A percentile compares a stretch with the other conserved stretches of the same genome.
phyloP scores from a whole-genome alignment of 2,329 filamentous ascomycete species.

The Penicillium sp. region DNA sequence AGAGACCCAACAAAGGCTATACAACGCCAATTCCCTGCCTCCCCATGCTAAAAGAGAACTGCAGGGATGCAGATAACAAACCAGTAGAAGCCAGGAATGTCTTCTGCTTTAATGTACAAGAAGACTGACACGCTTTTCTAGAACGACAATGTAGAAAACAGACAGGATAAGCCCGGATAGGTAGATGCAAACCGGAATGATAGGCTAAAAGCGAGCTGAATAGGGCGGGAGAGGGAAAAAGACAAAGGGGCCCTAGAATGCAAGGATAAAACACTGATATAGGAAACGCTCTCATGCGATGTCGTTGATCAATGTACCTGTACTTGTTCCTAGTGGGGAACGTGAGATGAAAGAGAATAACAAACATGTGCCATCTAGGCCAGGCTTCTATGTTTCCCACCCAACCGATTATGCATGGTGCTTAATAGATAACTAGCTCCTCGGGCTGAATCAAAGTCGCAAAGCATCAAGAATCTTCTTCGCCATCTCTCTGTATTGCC shows the following conservation, averaged over 20 bases:
- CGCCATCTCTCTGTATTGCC: slow-evolving; percentile 99
- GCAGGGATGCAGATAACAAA: not conserved
- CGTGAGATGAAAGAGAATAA: not conserved
- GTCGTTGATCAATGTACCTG: slow-evolving; percentile 17
- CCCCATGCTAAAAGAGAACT: not conserved
- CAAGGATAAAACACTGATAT: slow-evolving; percentile 18
- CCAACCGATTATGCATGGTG: not conserved
- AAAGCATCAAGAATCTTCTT: slow-evolving; percentile 90
- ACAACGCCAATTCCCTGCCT: slow-evolving; percentile 9
- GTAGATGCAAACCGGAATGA: slow-evolving; percentile 16
- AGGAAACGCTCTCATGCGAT: slow-evolving; percentile 29
- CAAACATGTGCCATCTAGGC: not conserved
- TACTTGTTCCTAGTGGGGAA: not conserved
- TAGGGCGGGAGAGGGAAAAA: slow-evolving; percentile 5
- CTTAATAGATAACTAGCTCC: not conserved
- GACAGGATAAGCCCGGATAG: slow-evolving; percentile 12
- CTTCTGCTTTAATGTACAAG: slow-evolving; percentile 31
- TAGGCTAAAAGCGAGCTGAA: slow-evolving; percentile 16
- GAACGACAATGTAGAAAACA: slow-evolving; percentile 17
- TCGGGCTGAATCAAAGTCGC: slow-evolving; percentile 59
- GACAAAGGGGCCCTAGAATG: slow-evolving; percentile 11
- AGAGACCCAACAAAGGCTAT: slow-evolving; percentile 6
- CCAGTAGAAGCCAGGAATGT: slow-evolving; percentile 2
- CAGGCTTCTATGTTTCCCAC: slow-evolving; percentile 11
- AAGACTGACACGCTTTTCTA: slow-evolving; percentile 18